Percentiles rank a stretch among this genome's conserved stretches.
Evolutionary conservation across 2,329 filamentous ascomycete species (phyloP).

Genomic region (Claviceps monticola): DNA sequence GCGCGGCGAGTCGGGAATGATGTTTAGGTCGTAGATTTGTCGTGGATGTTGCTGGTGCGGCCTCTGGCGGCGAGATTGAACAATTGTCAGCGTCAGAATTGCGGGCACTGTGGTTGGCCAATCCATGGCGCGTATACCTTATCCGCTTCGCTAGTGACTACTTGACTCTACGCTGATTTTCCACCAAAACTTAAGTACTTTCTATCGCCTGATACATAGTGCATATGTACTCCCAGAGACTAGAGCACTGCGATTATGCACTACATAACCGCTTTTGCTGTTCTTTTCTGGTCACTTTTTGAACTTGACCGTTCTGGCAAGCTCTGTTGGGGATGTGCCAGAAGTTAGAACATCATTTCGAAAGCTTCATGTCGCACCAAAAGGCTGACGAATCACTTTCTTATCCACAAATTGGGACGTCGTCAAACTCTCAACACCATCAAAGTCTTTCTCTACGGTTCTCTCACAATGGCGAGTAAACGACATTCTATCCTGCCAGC

Average conservation of each 20-base stretch:
- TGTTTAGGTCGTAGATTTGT: constrained; percentile 14
- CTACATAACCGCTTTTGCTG: not conserved
- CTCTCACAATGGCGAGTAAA: constrained; percentile 29
- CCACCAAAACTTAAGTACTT: not conserved
- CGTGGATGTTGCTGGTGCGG: constrained; percentile 18
- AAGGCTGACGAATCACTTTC: not conserved
- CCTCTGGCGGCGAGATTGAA: constrained; percentile 21
- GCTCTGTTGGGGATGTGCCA: not conserved
- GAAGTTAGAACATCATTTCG: not conserved
- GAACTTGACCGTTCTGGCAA: too few species aligned
- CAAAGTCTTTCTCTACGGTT: too few species aligned
- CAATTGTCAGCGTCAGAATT: constrained; percentile 24
- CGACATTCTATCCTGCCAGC: constrained; percentile 43
- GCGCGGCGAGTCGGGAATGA: constrained; percentile 8
- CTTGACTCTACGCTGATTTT: too few species aligned
- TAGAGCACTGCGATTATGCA: not conserved
- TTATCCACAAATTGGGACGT: not conserved
- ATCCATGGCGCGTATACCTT: constrained; percentile 18
- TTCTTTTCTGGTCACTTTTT: not conserved
- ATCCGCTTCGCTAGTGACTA: constrained; percentile 16
- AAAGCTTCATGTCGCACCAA: not conserved
- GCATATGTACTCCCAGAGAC: too few species aligned
- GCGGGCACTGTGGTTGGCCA: constrained; percentile 27
- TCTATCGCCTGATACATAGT: not conserved
- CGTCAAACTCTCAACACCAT: not conserved